These are phyloP conservation scores for Knoxdaviesia capensis DNA, from an alignment of 2,329 filamentous ascomycete species.

Conservation along the genomic window DNA sequence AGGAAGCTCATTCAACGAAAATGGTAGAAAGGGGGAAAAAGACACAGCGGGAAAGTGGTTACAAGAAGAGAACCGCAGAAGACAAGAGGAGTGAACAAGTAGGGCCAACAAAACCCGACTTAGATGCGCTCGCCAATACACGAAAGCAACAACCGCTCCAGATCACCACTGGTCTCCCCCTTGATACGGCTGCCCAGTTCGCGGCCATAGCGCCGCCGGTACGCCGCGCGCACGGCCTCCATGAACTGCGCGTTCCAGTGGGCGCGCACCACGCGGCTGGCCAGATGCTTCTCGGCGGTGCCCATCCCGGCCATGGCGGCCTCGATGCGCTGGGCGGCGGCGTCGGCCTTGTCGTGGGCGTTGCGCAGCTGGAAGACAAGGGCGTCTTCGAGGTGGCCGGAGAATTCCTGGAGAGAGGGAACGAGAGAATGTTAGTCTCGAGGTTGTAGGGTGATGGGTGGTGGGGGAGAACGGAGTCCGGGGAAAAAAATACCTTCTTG, in stretches of 20 bases:
- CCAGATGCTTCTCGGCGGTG: slow-evolving; percentile 66
- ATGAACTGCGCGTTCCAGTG: slow-evolving; percentile 70
- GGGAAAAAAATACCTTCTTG: slow-evolving; percentile 21
- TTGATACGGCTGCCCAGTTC: slow-evolving; percentile 51
- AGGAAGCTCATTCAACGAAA: too few species aligned
- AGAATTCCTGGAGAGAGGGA: slow-evolving; percentile 41
- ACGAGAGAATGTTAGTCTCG: neutral
- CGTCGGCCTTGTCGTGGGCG: slow-evolving; percentile 62
- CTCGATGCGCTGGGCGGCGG: slow-evolving; percentile 73
- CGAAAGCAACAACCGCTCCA: slow-evolving; percentile 58
- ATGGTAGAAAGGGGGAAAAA: too few species aligned
- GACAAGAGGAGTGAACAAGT: neutral
- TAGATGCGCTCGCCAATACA: slow-evolving; percentile 24
- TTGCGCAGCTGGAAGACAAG: slow-evolving; percentile 60
- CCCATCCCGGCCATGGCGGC: slow-evolving; percentile 71
- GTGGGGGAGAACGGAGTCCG: neutral
- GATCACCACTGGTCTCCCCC: slow-evolving; percentile 73
- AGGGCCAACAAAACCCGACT: neutral
- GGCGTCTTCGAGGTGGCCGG: slow-evolving; percentile 78
- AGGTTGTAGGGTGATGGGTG: neutral
- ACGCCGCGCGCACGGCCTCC: slow-evolving; percentile 61
- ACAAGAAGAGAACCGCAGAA: neutral
- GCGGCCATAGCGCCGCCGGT: slow-evolving; percentile 47
- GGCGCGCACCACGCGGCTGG: slow-evolving; percentile 54
- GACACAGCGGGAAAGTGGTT: neutral